A percentile compares a stretch with the other conserved stretches of the same genome.
Conservation (phyloP, 2,329 filamentous ascomycete species). For the Teratosphaeria nubilosa region DNA sequence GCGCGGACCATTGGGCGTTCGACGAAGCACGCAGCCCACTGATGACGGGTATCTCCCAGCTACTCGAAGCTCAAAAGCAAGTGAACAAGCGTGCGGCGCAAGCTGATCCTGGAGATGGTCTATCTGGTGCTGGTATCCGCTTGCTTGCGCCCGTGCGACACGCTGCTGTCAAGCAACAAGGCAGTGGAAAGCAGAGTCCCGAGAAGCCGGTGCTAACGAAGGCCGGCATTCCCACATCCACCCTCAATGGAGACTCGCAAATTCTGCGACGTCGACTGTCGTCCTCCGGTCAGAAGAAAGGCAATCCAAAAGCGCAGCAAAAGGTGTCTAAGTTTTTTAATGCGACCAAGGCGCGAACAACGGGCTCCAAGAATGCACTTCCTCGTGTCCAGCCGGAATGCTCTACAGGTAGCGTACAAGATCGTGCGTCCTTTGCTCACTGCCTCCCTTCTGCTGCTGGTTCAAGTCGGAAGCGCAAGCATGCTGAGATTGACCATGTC, state of each 20-base stretch:
- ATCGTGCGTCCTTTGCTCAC: too few species aligned
- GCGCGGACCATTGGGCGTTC: constrained; percentile 58
- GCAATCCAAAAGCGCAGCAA: constrained; percentile 6
- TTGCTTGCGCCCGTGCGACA: constrained; percentile 14
- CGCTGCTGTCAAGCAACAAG: constrained; percentile 3
- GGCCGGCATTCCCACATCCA: constrained; percentile 31
- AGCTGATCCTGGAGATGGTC: constrained; percentile 21
- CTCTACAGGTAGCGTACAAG: background rate
- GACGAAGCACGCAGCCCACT: constrained; percentile 35
- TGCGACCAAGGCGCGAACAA: constrained; percentile 4
- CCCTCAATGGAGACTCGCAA: constrained; percentile 27
- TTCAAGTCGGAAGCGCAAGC: constrained; percentile 3
- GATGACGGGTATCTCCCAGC: constrained; percentile 48
- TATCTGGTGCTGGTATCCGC: constrained; percentile 22
- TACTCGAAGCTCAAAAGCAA: constrained; percentile 46
- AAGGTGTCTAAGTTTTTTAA: constrained; percentile 1
- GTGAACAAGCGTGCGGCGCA: constrained; percentile 31
- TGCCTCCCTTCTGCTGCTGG: too few species aligned
- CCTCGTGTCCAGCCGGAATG: too few species aligned
- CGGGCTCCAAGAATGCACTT: background rate
- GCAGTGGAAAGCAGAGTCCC: constrained; percentile 13
- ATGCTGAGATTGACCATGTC: constrained; percentile 2
- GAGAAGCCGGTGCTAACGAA: constrained; percentile 23
- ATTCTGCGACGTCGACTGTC: constrained; percentile 18
- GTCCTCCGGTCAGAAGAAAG: constrained; percentile 4